Percentiles rank a stretch among this genome's conserved stretches.
Conservation (phyloP, 768 basidiomycete genomes). For the Amanita subjunquillea region DNA sequence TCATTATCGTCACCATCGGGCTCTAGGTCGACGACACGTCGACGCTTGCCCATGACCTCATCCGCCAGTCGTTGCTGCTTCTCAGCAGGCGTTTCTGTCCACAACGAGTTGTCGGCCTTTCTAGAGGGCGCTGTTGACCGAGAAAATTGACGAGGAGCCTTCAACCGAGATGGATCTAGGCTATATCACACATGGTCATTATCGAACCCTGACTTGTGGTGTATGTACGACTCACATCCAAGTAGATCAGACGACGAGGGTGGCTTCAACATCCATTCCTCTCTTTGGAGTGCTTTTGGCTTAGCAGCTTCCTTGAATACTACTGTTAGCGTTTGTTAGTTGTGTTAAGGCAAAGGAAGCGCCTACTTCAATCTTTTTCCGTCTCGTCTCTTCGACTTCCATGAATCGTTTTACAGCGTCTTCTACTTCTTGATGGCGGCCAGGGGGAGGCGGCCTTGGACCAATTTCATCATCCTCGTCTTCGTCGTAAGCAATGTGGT, state of each 20-base stretch:
- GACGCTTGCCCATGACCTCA: slow-evolving; percentile 87
- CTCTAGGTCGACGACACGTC: slow-evolving; percentile 49
- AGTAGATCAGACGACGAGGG: slow-evolving; percentile 76
- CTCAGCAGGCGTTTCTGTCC: slow-evolving; percentile 97
- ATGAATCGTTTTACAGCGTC: slow-evolving; percentile 77
- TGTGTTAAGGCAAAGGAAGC: not conserved
- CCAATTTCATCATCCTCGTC: slow-evolving; percentile 75
- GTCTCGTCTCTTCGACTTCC: slow-evolving; percentile 72
- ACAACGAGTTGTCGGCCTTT: slow-evolving; percentile 55
- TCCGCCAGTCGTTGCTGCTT: slow-evolving; percentile 86
- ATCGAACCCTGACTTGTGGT: no score
- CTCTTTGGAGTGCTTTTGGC: slow-evolving; percentile 71
- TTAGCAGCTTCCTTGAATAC: slow-evolving; percentile 54
- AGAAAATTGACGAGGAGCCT: slow-evolving; percentile 67
- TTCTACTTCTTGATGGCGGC: slow-evolving; percentile 28
- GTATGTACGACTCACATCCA: slow-evolving; percentile 34
- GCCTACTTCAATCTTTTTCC: slow-evolving; percentile 56
- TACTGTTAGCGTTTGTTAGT: not conserved
- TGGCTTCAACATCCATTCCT: slow-evolving; percentile 98
- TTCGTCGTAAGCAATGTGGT: slow-evolving; percentile 15
- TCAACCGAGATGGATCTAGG: slow-evolving; percentile 83
- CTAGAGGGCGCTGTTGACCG: slow-evolving; percentile 34
- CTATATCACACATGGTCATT: slow-evolving; percentile 25
- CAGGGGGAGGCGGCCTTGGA: slow-evolving; percentile 61
- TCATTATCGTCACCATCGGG: slow-evolving; percentile 32